Percentiles rank a stretch among this genome's conserved stretches.
These are phyloP conservation scores for Pseudozyma sp. DNA, from an alignment of 1,284 basidiomycete genomes.

Conservation along the genomic window DNA sequence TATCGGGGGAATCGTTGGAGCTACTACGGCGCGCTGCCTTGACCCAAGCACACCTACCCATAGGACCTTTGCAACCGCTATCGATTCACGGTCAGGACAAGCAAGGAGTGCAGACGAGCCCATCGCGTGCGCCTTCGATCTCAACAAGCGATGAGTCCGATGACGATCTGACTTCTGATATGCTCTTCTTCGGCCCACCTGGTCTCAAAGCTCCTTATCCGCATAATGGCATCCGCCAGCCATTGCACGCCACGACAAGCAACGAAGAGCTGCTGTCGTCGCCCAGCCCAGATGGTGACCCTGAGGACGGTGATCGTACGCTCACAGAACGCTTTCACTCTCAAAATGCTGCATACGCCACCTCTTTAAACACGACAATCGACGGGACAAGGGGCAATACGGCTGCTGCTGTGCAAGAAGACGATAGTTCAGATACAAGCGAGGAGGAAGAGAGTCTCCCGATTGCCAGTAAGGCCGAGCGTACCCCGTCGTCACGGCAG, in stretches of 20 bases:
- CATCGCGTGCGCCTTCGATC: neutral
- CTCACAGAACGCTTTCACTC: conserved; percentile 7
- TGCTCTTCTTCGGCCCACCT: conserved; percentile 23
- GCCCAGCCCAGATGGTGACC: neutral
- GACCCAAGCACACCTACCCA: neutral
- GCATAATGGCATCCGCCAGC: neutral
- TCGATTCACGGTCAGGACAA: neutral
- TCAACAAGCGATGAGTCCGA: neutral
- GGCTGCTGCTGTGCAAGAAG: neutral
- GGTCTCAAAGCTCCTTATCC: neutral
- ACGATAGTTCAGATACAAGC: conserved; percentile 9
- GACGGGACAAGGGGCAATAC: neutral
- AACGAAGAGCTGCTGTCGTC: neutral
- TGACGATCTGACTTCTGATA: neutral
- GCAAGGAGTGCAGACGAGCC: no score
- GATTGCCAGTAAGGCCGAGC: neutral
- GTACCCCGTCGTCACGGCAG: neutral
- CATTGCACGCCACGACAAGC: neutral
- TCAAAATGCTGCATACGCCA: neutral
- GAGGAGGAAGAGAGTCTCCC: conserved; percentile 23
- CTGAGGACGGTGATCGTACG: conserved; percentile 15
- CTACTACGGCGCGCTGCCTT: conserved; percentile 25
- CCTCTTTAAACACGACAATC: neutral
- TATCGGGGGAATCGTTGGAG: conserved; percentile 10
- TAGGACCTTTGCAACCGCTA: neutral